Evolutionary conservation across 371 early-diverging fungal genomes (phyloP).

Genomic region (Mucor circinelloides): DNA sequence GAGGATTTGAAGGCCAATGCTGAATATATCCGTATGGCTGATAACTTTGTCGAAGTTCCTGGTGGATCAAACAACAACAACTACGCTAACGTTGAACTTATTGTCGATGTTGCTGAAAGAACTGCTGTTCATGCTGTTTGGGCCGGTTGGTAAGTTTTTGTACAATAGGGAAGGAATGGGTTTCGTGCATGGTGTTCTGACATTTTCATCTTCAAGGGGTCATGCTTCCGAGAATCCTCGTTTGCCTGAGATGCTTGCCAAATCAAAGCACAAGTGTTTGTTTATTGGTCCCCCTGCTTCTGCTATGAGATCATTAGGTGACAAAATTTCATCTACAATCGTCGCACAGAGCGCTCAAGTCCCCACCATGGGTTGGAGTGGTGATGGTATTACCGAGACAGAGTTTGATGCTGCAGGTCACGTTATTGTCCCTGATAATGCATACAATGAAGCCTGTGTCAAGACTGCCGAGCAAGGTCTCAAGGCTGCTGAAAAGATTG

Average conservation of each 20-base stretch:
- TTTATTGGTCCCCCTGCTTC: constrained; percentile 99
- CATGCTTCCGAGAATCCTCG: constrained; percentile 98
- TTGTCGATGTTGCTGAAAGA: constrained; percentile 97
- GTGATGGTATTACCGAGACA: constrained; percentile 81
- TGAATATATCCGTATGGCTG: constrained; percentile 98
- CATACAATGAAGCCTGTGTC: constrained; percentile 82
- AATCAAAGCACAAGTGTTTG: constrained; percentile 77
- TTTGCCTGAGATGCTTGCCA: constrained; percentile 89
- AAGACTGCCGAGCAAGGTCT: constrained; percentile 79
- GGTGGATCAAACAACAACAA: constrained; percentile 97
- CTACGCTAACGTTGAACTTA: constrained; percentile 97
- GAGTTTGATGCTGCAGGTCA: constrained; percentile 67
- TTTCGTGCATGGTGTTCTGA: background rate
- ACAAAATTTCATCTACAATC: constrained; percentile 98
- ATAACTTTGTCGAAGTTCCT: constrained; percentile 96
- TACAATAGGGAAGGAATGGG: background rate
- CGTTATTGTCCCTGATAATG: constrained; percentile 79
- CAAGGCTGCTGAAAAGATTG: constrained; percentile 82
- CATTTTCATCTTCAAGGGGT: constrained; percentile 74
- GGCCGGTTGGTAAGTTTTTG: constrained; percentile 66
- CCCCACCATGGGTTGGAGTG: constrained; percentile 96
- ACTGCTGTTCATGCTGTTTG: constrained; percentile 87
- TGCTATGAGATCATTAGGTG: constrained; percentile 98
- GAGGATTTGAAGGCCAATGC: constrained; percentile 97
- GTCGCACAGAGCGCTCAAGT: constrained; percentile 97